Evolutionary conservation across 331 rosid genomes (phyloP), one percentile per base, ranked within the genome.

Genomic region (Quercus lobata): DNA sequence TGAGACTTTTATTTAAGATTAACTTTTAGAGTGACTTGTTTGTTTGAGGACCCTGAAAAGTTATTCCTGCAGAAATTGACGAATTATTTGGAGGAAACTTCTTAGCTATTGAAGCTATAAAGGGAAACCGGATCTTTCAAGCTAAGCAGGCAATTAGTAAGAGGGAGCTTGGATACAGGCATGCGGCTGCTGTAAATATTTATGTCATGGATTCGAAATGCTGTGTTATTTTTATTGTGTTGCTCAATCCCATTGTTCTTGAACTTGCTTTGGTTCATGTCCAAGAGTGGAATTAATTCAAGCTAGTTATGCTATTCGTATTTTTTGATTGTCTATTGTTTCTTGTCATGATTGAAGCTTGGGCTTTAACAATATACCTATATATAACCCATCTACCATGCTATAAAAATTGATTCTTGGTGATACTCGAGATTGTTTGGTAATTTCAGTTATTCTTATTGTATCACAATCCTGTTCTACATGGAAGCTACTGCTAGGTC

Each of bases 31-130:
- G 55, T 82, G 44, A 16, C 3, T 71, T 35, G 53, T 3, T 73
- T 79, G 2, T 83, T 89, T 73, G 15, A 9, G 0, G 4, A 2
- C 66, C n/a, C 76, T 46, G 90, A 86, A 10, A 22, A 61, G 14
- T 0, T 10, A 11, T 91, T 89, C 75, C 49, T 78, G 54, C n/a
- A 83, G 25, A 85, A 24, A 71, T 89, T 73, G 71, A 78, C 85
- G 57, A 22, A 10, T 18, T 34, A 3, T 34, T 25, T 12, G 18
- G 18, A 58, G 56, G 19, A 41, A 55, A 58, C 83, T 18, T 54
- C 82, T 32, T 1, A 61, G 72, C 52, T 71, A 53, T 32, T 84
- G 60, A 58, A 78, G 58, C 34, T 84, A 9, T 84, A 78, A 41
- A 19, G 58, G 30, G 82, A 72, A 69, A 69, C 9, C n/a, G 57